Base-by-base conservation (phyloP, 768 basidiomycete genomes). In the Aureoboletus auriporus region DNA sequence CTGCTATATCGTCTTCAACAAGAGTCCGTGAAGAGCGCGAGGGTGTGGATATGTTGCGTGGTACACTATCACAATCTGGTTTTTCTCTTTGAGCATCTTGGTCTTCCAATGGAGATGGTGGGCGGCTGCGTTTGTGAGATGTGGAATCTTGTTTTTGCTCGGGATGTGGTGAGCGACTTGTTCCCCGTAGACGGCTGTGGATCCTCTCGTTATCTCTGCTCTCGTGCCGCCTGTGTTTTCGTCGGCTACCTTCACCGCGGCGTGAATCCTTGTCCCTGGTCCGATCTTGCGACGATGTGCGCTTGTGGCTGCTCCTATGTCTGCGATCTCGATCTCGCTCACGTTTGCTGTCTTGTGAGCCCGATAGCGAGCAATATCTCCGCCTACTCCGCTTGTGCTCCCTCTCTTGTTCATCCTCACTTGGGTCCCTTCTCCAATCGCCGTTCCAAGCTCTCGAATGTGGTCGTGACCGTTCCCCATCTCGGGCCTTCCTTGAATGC, bases 341-440 rank as follows among this genome's bases (percentile, higher is more conserved):
- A 14, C 39, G 48, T 28, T 54, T 54, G n/a, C 44, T 39, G 4
- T 44, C 47, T 33, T 48, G 45, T 26, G 72, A 69, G 33, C 56
- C 61, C 29, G 68, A 68, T 31, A 61, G 63, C 23, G 64, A 67
- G 13, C 59, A 64, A 44, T 56, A 58, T 39, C 58, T 62, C 35
- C 60, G 56, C 31, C 51, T 59, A 38, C 52, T 62, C 44, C 51
- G 48, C 31, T 41, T 55, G 42, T 52, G 52, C 13, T 54, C 52
- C 35, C 54, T 54, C 30, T 63, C 54, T 31, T 42, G 51, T 7
- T 58, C 64, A 8, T 70, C 71, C 16, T 74, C 73, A 1, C 63
- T 64, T 3, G 69, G 68, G n/a, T 67, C 66, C 14, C 72, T 71
- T 59, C 73, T 77, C 55, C 77, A 67, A 41, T 76, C 73, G 8